Percentiles rank a stretch among this genome's conserved stretches.
Evolutionary conservation across 2,329 filamentous ascomycete genomes (phyloP).

Genomic region (Aspergillus nomiae): DNA sequence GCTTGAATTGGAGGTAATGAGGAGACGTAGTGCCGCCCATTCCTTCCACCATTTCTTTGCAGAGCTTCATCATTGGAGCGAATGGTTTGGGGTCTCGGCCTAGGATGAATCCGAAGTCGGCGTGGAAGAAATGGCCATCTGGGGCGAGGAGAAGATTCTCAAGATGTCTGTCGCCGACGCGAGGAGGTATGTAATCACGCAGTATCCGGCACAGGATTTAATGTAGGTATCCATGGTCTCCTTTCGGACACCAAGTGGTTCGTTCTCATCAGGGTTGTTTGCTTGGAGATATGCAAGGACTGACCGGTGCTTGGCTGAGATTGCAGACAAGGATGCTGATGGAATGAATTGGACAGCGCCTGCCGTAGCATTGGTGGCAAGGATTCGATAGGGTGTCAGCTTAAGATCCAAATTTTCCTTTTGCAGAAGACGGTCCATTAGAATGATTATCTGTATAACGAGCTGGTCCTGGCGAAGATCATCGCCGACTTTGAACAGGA

Average conservation of each 20-base stretch:
- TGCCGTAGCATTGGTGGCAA: conserved; percentile 85
- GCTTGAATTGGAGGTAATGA: conserved; percentile 86
- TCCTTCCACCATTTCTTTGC: conserved; percentile 96
- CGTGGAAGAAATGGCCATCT: conserved; percentile 94
- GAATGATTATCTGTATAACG: conserved; percentile 93
- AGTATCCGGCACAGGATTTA: conserved; percentile 95
- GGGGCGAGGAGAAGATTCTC: conserved; percentile 92
- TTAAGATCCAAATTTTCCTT: conserved; percentile 97
- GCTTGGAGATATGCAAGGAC: conserved; percentile 80
- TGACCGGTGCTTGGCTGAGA: conserved; percentile 77
- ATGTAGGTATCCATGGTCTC: conserved; percentile 95
- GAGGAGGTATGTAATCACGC: conserved; percentile 96
- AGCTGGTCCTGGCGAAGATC: conserved; percentile 96
- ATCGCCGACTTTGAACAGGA: conserved; percentile 97
- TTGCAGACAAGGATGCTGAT: conserved; percentile 79
- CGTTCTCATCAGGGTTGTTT: conserved; percentile 83
- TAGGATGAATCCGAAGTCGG: conserved; percentile 97
- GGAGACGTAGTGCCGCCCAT: conserved; percentile 85
- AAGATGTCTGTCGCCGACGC: conserved; percentile 91
- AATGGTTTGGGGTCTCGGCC: conserved; percentile 97
- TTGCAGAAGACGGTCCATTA: conserved; percentile 94
- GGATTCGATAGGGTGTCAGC: conserved; percentile 91
- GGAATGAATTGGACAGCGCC: conserved; percentile 93
- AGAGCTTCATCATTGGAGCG: conserved; percentile 94
- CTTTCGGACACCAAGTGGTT: conserved; percentile 82